Conservation (phyloP, 2,329 filamentous ascomycete species). For the Beauveria sp. region DNA sequence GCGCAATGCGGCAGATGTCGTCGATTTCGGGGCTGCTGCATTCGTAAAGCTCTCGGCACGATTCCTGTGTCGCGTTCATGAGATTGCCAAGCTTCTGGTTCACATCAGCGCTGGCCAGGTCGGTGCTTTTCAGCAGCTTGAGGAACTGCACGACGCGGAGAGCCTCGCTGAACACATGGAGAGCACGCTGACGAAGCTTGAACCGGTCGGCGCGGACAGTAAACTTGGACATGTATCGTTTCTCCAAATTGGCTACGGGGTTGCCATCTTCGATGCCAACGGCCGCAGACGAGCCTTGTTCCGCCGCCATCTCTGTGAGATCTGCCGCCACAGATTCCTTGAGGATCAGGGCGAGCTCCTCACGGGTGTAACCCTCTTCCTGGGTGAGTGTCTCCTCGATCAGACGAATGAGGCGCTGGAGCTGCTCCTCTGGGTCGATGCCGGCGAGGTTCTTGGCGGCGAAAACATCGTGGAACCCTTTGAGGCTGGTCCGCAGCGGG, state of each 20-base stretch:
- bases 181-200: constrained; percentile 76
- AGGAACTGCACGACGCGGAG: constrained; percentile 79
- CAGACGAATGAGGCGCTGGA: constrained; percentile 64
- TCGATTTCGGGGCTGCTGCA: constrained; percentile 94
- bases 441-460: constrained; percentile 30
- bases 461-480: constrained; percentile 79
- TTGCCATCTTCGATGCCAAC: not conserved
- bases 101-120: constrained; percentile 39
- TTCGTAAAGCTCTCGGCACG: constrained; percentile 80
- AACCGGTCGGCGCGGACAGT: constrained; percentile 83
- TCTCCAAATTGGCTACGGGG: constrained; percentile 43
- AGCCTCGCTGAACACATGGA: constrained; percentile 89
- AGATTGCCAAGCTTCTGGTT: constrained; percentile 68
- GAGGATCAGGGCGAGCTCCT: constrained; percentile 71
- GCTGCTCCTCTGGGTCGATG: constrained; percentile 53
- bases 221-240: constrained; percentile 78
- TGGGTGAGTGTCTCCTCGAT: constrained; percentile 64
- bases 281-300: not conserved
- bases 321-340: constrained; percentile 56
- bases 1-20: constrained; percentile 72
- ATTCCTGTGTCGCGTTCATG: constrained; percentile 84
- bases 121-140: constrained; percentile 56
- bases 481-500: constrained; percentile 74
- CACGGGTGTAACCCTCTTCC: constrained; percentile 78
- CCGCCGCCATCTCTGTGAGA: constrained; percentile 43